These are phyloP conservation scores for Dimocarpus longan DNA, from an alignment of 345 rosid genomes.

Conservation along the genomic window DNA sequence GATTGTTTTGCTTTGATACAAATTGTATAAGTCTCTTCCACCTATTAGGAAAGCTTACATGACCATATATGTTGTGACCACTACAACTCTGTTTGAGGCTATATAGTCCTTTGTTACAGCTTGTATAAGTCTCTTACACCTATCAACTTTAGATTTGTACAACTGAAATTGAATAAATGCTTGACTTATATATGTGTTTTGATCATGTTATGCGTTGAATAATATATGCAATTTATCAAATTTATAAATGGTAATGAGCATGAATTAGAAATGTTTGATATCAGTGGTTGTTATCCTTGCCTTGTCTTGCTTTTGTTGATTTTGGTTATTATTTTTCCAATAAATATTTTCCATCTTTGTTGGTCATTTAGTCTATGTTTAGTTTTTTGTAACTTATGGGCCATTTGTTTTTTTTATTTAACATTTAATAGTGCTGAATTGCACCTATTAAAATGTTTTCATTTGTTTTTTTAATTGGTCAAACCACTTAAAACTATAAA, in stretches of 20 bases:
- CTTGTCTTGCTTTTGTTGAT: too few species aligned
- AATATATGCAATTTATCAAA: background rate
- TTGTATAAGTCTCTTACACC: slow-evolving; percentile 41
- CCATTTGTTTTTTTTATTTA: too few species aligned
- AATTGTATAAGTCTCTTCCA: slow-evolving; percentile 84
- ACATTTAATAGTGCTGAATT: too few species aligned
- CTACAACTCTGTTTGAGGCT: slow-evolving; percentile 63
- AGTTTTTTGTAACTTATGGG: too few species aligned
- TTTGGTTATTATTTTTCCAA: too few species aligned
- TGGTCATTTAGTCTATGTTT: too few species aligned
- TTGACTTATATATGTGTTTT: background rate
- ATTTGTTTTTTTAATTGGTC: too few species aligned
- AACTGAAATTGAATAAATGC: background rate
- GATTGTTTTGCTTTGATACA: slow-evolving; percentile 33
- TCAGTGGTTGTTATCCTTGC: too few species aligned
- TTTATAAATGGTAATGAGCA: background rate
- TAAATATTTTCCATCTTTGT: too few species aligned
- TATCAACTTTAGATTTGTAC: slow-evolving; percentile 52
- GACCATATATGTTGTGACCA: slow-evolving; percentile 67
- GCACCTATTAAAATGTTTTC: too few species aligned
- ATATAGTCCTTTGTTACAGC: slow-evolving; percentile 34
- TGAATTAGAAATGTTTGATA: background rate
- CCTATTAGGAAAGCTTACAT: slow-evolving; percentile 88
- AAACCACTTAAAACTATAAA: too few species aligned
- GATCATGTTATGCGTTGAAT: background rate